Evolutionary conservation across 1,284 basidiomycete genomes (phyloP).

Genomic region (Ceratobasidium sp.): DNA sequence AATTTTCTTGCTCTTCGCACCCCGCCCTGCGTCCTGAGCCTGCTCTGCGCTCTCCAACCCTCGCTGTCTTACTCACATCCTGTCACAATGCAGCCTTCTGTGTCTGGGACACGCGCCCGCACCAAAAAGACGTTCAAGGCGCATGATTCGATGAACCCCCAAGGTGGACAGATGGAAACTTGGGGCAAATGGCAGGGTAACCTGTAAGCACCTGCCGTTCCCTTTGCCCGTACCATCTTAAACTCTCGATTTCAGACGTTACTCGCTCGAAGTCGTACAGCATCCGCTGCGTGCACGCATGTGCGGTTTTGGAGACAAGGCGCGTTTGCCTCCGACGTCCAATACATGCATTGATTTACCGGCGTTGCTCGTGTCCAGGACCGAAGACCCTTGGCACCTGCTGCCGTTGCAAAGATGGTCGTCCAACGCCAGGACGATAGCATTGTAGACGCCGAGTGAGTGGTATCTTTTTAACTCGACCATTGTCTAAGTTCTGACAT

Average conservation of each 20-base stretch:
- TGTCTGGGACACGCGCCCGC: constrained; percentile 16
- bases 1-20: constrained; percentile 7
- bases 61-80: not conserved
- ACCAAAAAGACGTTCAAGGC: constrained; percentile 40
- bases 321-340: constrained; percentile 49
- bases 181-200: constrained; percentile 42
- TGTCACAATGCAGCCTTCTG: constrained; percentile 15
- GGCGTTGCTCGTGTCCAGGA: constrained; percentile 61
- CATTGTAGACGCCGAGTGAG: constrained; percentile 78
- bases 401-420: constrained; percentile 83
- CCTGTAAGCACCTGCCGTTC: constrained; percentile 34
- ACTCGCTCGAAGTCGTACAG: constrained; percentile 83
- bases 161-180: constrained; percentile 32
- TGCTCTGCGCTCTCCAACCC: not conserved
- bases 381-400: constrained; percentile 86
- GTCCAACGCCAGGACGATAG: constrained; percentile 71
- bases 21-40: constrained; percentile 6
- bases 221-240: not conserved
- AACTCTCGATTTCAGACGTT: constrained; percentile 57
- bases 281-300: constrained; percentile 88
- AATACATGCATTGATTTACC: constrained; percentile 27
- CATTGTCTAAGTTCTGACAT: constrained; percentile 22
- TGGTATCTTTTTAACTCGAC: constrained; percentile 43
- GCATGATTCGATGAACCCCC: constrained; percentile 35
- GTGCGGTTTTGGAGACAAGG: constrained; percentile 95